These are phyloP conservation scores for Yamadazyma songkhlaensis DNA, from an alignment of 1,139 yeast genomes.

Conservation along the genomic window DNA sequence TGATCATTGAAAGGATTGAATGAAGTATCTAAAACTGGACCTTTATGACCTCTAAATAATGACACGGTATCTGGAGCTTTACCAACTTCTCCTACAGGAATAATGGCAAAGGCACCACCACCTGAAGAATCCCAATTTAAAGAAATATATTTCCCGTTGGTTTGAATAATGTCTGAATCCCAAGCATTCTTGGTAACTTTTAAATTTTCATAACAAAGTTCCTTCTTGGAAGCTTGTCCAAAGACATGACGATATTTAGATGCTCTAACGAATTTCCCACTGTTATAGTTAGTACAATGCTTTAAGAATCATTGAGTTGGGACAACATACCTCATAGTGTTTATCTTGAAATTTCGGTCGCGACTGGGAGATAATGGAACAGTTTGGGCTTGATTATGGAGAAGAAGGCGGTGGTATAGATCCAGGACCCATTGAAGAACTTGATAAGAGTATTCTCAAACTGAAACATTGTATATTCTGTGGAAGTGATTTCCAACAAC, in stretches of 20 bases:
- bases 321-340: slow-evolving; percentile 9
- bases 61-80: slow-evolving; percentile 93
- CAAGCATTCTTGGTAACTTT: slow-evolving; percentile 88
- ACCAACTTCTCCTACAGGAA: slow-evolving; percentile 85
- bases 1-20: slow-evolving; percentile 85
- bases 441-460: no score
- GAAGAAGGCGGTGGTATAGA: not conserved
- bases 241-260: slow-evolving; percentile 94
- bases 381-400: not conserved
- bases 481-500: slow-evolving; percentile 16
- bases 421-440: no score
- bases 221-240: slow-evolving; percentile 89
- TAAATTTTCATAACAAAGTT: slow-evolving; percentile 83
- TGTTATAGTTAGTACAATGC: slow-evolving; percentile 19
- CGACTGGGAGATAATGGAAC: not conserved
- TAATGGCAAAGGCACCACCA: slow-evolving; percentile 95
- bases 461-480: slow-evolving; percentile 16
- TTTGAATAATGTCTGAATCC: slow-evolving; percentile 84
- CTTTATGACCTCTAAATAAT: slow-evolving; percentile 92
- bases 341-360: not conserved
- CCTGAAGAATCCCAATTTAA: slow-evolving; percentile 95
- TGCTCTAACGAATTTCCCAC: slow-evolving; percentile 94
- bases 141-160: slow-evolving; percentile 78
- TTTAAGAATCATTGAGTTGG: no score
- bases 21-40: slow-evolving; percentile 91